Evolutionary conservation across 306 rosid genomes (phyloP).

Genomic region (Lagenaria siceraria): DNA sequence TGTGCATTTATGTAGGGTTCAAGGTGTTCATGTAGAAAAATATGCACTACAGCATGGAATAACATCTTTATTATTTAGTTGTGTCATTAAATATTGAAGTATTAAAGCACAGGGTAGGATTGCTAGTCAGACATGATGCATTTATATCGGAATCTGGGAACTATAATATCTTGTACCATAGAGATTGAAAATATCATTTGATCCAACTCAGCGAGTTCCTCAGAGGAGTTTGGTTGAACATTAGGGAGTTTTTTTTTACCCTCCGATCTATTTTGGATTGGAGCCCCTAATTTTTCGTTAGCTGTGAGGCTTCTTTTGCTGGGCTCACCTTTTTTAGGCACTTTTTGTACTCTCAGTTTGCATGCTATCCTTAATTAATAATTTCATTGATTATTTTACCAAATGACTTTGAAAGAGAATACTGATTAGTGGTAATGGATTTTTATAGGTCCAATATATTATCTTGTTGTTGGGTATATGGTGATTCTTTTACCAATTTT

Average conservation of each 20-base stretch:
- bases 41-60: neutral
- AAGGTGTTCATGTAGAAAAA: neutral
- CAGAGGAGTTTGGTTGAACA: neutral
- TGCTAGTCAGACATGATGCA: neutral
- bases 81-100: neutral
- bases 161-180: neutral
- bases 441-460: neutral
- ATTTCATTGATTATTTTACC: neutral
- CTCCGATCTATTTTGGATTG: neutral
- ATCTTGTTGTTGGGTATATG: neutral
- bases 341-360: neutral
- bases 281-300: neutral
- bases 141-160: neutral
- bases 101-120: neutral
- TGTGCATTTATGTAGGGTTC: neutral
- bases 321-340: neutral
- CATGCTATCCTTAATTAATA: neutral
- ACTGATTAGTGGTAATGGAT: neutral
- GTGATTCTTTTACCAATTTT: neutral
- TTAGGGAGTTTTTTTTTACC: neutral
- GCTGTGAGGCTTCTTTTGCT: neutral
- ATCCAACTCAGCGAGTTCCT: neutral
- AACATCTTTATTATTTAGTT: neutral
- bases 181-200: neutral
- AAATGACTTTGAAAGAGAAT: neutral